phyloP scores from a whole-genome alignment of 2,329 filamentous ascomycete genomes.

The Amauroascus verrucosus region DNA sequence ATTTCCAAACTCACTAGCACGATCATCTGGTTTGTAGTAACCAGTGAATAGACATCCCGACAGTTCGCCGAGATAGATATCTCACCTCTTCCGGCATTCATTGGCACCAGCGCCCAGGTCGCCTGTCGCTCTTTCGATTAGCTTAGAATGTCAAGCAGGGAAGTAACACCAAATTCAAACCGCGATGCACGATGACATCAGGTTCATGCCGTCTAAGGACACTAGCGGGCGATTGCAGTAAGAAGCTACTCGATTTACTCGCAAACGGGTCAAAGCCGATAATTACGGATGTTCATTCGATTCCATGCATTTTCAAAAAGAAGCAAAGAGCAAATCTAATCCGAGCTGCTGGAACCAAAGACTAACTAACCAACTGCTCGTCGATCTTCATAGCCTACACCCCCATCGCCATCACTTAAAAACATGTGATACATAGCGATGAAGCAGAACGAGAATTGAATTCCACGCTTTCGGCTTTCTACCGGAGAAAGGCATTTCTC shows the following conservation, averaged over 20 bases:
- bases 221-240: background rate
- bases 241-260: background rate
- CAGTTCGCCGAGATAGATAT: background rate
- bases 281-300: background rate
- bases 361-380: background rate
- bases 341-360: background rate
- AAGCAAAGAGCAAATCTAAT: background rate
- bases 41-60: background rate
- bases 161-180: background rate
- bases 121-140: background rate
- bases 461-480: background rate
- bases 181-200: conserved; percentile 5
- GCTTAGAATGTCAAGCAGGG: background rate
- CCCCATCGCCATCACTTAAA: background rate
- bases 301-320: background rate
- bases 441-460: background rate
- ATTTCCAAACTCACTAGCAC: background rate
- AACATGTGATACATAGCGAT: background rate
- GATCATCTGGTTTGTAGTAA: background rate
- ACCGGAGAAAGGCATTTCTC: background rate
- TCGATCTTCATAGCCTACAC: background rate
- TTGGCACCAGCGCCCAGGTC: background rate
- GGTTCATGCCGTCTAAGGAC: background rate
- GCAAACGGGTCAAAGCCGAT: background rate
- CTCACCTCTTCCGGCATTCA: background rate